phyloP scores from a whole-genome alignment of 139 green algal species.

The Volvox reticuliferus region DNA sequence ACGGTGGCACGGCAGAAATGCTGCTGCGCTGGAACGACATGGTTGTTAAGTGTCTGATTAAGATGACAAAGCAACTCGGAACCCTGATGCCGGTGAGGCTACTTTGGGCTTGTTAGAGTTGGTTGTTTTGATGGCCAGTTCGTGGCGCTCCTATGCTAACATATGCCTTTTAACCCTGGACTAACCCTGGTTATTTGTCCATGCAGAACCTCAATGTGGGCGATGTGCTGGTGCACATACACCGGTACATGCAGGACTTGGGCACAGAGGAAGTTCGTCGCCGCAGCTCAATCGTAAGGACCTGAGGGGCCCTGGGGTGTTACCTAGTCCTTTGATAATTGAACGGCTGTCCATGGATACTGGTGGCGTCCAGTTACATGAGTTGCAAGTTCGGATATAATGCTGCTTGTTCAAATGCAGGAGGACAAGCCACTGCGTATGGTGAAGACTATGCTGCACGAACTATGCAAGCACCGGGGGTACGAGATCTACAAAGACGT shows the following conservation, averaged over 20 bases:
- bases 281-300: constrained; percentile 60
- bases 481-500: constrained; percentile 44
- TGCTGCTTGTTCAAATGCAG: background rate
- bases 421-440: constrained; percentile 98
- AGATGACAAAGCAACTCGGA: constrained; percentile 89
- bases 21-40: constrained; percentile 81
- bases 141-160: too few species aligned
- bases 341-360: background rate
- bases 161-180: too few species aligned
- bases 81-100: constrained; percentile 62
- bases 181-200: too few species aligned
- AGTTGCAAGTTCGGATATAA: background rate
- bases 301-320: background rate
- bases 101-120: background rate
- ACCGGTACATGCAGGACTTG: constrained; percentile 92
- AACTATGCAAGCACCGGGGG: constrained; percentile 78
- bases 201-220: constrained; percentile 81
- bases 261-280: constrained; percentile 90
- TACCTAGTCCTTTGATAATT: background rate
- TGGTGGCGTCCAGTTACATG: background rate
- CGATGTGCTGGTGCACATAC: constrained; percentile 84
- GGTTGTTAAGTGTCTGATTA: constrained; percentile 98
- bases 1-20: constrained; percentile 23
- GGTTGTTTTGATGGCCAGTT: too few species aligned
- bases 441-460: constrained; percentile 97